phyloP scores from a whole-genome alignment of 192 early-diverging fungal genomes.

The Funneliformis mosseae region DNA sequence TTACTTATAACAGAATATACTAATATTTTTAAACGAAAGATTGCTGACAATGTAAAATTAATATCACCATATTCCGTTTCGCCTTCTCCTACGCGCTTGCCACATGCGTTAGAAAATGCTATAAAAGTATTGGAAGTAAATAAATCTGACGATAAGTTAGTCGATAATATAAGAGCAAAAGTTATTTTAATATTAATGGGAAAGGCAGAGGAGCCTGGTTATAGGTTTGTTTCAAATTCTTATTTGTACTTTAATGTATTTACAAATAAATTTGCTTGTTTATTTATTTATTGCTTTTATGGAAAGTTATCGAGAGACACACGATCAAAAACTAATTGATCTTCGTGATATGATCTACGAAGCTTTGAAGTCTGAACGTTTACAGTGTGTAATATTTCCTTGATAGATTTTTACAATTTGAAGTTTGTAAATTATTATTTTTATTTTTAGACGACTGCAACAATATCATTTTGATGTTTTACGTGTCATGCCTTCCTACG shows the following conservation, averaged over 20 bases:
- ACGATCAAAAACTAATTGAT: slow-evolving; percentile 13
- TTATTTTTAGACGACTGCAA: background rate
- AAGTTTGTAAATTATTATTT: background rate
- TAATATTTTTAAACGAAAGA: slow-evolving; percentile 13
- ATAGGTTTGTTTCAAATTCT: slow-evolving; percentile 8
- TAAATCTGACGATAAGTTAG: background rate
- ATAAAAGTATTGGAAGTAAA: background rate
- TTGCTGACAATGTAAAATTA: slow-evolving; percentile 21
- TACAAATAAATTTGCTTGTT: background rate
- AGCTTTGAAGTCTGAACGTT: background rate
- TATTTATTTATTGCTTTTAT: slow-evolving; percentile 4
- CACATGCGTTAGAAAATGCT: slow-evolving; percentile 30
- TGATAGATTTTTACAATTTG: background rate
- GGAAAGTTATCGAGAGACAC: slow-evolving; percentile 25
- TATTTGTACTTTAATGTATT: background rate
- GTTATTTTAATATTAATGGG: slow-evolving; percentile 31
- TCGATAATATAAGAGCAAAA: background rate
- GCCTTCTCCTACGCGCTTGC: slow-evolving; percentile 21
- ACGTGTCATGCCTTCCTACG: slow-evolving; percentile 23
- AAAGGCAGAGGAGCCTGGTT: slow-evolving; percentile 19
- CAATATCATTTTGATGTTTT: slow-evolving; percentile 36
- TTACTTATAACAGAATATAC: background rate
- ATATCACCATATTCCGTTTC: slow-evolving; percentile 31
- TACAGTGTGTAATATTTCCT: background rate
- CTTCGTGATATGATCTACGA: slow-evolving; percentile 10